Evolutionary conservation across 306 rosid genomes (phyloP).

Genomic region (Rosa lucieae): DNA sequence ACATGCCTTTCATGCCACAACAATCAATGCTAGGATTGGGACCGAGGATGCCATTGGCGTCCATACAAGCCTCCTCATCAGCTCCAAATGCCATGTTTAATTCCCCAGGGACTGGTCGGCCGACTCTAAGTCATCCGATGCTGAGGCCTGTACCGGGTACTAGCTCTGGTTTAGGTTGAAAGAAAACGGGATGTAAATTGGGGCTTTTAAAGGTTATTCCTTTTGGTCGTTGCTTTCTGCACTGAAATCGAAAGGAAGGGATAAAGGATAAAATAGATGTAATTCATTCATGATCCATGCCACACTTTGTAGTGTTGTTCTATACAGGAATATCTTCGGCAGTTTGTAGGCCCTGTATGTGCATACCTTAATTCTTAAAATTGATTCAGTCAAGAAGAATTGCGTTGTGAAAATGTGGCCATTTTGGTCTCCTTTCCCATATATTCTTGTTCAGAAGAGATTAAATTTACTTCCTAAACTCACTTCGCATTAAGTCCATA

Average conservation of each 20-base stretch:
- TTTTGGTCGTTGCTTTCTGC: conserved; percentile 47
- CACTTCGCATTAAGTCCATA: neutral
- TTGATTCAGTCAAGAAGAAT: conserved; percentile 12
- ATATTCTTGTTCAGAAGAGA: neutral
- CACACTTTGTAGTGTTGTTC: conserved; percentile 28
- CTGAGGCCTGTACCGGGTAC: conserved; percentile 87
- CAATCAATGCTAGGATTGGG: conserved; percentile 88
- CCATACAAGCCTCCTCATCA: conserved; percentile 67
- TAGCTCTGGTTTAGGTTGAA: conserved; percentile 86
- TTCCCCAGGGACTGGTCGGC: conserved; percentile 59
- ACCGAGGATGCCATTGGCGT: conserved; percentile 77
- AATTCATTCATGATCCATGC: conserved; percentile 29
- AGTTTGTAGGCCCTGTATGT: conserved; percentile 53
- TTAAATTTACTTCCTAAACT: neutral
- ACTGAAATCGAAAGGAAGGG: conserved; percentile 36
- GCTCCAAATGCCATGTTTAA: conserved; percentile 71
- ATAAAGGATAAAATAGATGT: conserved; percentile 36
- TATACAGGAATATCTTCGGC: conserved; percentile 15
- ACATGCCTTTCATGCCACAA: conserved; percentile 72
- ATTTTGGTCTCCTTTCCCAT: neutral
- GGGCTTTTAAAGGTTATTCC: conserved; percentile 27
- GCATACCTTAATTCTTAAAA: conserved; percentile 51
- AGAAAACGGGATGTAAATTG: conserved; percentile 26
- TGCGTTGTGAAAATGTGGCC: neutral
- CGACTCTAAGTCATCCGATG: conserved; percentile 68